phyloP scores from a whole-genome alignment of 495 filamentous ascomycete genomes.

The Copromyces sp. region DNA sequence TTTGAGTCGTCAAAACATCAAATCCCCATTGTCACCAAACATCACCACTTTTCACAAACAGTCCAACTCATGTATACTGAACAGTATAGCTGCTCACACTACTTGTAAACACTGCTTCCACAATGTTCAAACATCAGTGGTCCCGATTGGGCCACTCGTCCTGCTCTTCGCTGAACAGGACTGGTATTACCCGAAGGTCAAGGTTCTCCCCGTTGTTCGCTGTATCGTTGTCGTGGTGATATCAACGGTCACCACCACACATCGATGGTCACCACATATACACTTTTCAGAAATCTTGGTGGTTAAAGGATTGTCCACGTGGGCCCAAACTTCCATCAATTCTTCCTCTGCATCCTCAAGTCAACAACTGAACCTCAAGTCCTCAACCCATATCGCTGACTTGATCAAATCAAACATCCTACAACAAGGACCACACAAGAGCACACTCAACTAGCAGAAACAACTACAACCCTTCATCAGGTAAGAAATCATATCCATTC shows the following conservation, averaged over 20 bases:
- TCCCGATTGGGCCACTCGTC: not conserved
- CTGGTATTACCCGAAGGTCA: not conserved
- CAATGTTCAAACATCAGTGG: not conserved
- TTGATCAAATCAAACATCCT: not conserved
- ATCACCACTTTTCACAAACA: not conserved
- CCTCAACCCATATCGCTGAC: not conserved
- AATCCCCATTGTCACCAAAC: not conserved
- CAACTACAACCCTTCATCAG: not conserved
- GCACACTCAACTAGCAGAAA: not conserved
- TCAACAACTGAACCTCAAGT: not conserved
- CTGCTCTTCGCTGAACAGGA: not conserved
- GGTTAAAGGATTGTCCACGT: not conserved
- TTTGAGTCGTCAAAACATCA: not conserved
- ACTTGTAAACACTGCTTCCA: not conserved
- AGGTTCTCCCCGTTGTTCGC: not conserved
- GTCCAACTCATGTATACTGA: not conserved
- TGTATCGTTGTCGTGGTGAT: not conserved
- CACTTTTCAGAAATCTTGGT: not conserved
- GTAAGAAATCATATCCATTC: not conserved
- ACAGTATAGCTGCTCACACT: not conserved
- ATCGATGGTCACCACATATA: not conserved
- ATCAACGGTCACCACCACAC: not conserved
- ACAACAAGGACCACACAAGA: not conserved
- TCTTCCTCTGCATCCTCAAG: not conserved
- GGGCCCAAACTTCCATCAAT: not conserved